Evolutionary conservation across 305 asterid genomes (phyloP), one percentile per base, ranked within the genome.

Genomic region (Ajuga reptans): DNA sequence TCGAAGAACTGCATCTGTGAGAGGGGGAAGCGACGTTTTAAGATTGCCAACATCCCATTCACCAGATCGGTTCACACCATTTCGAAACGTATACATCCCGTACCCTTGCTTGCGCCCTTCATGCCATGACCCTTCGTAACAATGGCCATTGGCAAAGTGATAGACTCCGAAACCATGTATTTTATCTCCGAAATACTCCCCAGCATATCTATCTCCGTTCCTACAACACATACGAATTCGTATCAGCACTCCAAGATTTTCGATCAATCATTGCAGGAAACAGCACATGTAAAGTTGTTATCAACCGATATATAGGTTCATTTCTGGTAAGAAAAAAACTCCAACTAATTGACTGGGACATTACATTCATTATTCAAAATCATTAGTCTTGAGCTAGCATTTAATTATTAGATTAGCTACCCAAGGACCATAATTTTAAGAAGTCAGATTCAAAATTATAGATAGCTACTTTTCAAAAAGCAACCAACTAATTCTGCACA

Each of bases 101-200:
- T 77, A 84, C 3, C 96, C 98, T 81, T 89, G 98, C 73, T 89
- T 85, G 4, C 89, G 90, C 10, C 96, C 96, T 72, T 91, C 98
- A 24, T 91, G 98, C 98, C 98, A 91, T 0, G 98, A 91, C 15
- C 98, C 98, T 76, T 91, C 96, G 7, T 91, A 89, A 62, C 89
- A 83, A 49, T 91, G 96, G 17, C 95, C 89, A 46, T 89, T 87
- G 11, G 84, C 95, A 24, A 91, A 89, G 62, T 83, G 86, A 75
- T 91, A 89, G 3, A 86, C 85, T 36, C 97, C 97, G 59, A 87
- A 89, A 21, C 97, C 97, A 68, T 91, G 97, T 61, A 89, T 76
- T 79, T 80, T 89, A 65, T 91, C 93, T 54, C 89, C 96, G 46
- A 91, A 91, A 72, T 91, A 91, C 71, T 91, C 97, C 59, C 97